Conservation (phyloP, 108 stramenopile species). For the Thalassiosira profunda region DNA sequence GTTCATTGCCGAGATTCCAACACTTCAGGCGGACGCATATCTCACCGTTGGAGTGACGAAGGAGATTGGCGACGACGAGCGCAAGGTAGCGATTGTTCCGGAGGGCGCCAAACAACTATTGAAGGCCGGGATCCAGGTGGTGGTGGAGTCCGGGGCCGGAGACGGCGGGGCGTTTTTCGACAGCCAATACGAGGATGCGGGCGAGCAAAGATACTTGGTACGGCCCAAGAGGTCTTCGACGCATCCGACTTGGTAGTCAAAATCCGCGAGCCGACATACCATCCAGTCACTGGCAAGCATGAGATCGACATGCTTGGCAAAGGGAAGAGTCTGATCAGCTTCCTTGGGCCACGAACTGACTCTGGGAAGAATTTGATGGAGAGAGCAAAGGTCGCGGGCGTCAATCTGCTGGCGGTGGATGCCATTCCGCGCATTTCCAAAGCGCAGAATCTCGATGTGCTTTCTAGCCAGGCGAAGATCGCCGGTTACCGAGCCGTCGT, state of each 20-base stretch:
- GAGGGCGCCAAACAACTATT: conserved; percentile 53
- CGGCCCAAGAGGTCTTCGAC: conserved; percentile 54
- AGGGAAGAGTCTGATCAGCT: conserved; percentile 75
- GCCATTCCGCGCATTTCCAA: conserved; percentile 81
- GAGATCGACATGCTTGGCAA: conserved; percentile 66
- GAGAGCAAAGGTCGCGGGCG: conserved; percentile 35
- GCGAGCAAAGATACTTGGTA: conserved; percentile 60
- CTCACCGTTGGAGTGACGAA: conserved; percentile 75
- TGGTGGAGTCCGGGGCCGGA: conserved; percentile 71
- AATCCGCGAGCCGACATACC: conserved; percentile 64
- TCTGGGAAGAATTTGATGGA: conserved; percentile 63
- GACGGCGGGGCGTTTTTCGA: conserved; percentile 71
- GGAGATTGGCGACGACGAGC: conserved; percentile 67
- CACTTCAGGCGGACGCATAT: conserved; percentile 46
- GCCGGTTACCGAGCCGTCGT: conserved; percentile 93
- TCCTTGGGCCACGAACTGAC: conserved; percentile 61
- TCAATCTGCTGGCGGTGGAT: conserved; percentile 69
- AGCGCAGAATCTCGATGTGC: conserved; percentile 85
- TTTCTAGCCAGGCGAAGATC: conserved; percentile 91
- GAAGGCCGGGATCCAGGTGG: conserved; percentile 55
- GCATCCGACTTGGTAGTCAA: conserved; percentile 57
- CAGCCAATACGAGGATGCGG: conserved; percentile 67
- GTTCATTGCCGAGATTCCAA: conserved; percentile 52
- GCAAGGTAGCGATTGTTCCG: conserved; percentile 62
- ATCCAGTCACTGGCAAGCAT: conserved; percentile 58